Conservation (phyloP, 2,329 filamentous ascomycete species). For the Arthrobotrys musiformis region DNA sequence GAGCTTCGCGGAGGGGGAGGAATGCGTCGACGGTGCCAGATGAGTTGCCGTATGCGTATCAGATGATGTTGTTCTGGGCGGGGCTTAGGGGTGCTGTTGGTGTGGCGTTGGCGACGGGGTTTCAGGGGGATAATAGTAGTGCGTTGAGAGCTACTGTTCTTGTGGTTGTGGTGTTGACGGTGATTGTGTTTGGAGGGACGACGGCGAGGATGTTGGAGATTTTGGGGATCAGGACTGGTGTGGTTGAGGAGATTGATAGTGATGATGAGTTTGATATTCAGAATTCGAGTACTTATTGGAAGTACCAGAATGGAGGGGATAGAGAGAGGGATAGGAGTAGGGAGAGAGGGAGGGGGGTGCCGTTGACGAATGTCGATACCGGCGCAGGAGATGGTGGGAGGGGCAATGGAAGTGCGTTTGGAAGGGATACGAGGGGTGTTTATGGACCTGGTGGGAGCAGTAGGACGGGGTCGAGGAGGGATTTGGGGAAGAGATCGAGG, state of each 20-base stretch:
- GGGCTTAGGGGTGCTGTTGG: slow-evolving; percentile 94
- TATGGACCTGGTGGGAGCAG: slow-evolving; percentile 4
- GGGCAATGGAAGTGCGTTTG: slow-evolving; percentile 32
- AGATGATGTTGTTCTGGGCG: slow-evolving; percentile 99
- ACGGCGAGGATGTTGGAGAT: slow-evolving; percentile 98
- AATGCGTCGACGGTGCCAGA: slow-evolving; percentile 67
- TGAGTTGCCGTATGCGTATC: slow-evolving; percentile 92
- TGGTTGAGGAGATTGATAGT: slow-evolving; percentile 95
- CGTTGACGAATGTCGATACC: slow-evolving; percentile 30
- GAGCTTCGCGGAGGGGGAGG: slow-evolving; percentile 79
- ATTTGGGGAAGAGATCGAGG: slow-evolving; percentile 8
- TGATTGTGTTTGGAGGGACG: slow-evolving; percentile 98
- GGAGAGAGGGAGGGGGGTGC: slow-evolving; percentile 24
- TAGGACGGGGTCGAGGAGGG: slow-evolving; percentile 25
- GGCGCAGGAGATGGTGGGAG: not conserved
- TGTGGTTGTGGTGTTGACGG: slow-evolving; percentile 94
- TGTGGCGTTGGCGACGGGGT: slow-evolving; percentile 88
- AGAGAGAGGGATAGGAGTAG: slow-evolving; percentile 1
- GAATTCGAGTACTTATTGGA: slow-evolving; percentile 59
- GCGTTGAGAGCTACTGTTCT: slow-evolving; percentile 93
- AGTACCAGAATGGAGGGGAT: slow-evolving; percentile 12
- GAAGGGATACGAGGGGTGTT: slow-evolving; percentile 17
- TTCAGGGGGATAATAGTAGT: slow-evolving; percentile 82
- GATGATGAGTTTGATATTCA: slow-evolving; percentile 99
- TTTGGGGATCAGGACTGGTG: slow-evolving; percentile 91